Evolutionary conservation across 495 filamentous ascomycete species (phyloP).

Genomic region (Ramalina intermedia): DNA sequence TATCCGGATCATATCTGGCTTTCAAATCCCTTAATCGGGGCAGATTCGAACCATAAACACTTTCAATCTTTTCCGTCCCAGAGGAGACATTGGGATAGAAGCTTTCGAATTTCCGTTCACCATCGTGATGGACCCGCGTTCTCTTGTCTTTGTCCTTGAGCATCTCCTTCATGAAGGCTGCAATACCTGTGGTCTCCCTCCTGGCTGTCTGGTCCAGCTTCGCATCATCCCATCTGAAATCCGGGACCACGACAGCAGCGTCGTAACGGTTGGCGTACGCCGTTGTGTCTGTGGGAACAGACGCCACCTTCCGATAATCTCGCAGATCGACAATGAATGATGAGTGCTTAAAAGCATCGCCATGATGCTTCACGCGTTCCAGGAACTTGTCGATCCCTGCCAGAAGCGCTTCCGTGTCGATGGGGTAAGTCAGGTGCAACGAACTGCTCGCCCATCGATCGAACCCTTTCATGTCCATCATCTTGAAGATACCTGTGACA

Average conservation of each 20-base stretch:
- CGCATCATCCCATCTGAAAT: not conserved
- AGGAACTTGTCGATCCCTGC: not conserved
- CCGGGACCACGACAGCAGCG: not conserved
- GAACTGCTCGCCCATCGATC: conserved; percentile 2
- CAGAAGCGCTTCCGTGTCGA: conserved; percentile 3
- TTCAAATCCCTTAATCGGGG: conserved; percentile 17
- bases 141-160: not conserved
- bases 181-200: not conserved
- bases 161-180: not conserved
- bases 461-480: not conserved
- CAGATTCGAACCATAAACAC: conserved; percentile 16
- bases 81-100: conserved; percentile 22
- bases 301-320: not conserved
- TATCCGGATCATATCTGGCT: conserved; percentile 21
- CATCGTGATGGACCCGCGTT: conserved; percentile 9
- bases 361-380: not conserved
- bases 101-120: conserved; percentile 15
- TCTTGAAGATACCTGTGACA: not conserved
- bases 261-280: conserved; percentile 12
- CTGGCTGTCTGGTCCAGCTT: conserved; percentile 1
- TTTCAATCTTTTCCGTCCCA: conserved; percentile 27
- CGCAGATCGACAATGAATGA: not conserved
- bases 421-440: not conserved
- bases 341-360: not conserved
- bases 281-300: conserved; percentile 1